A percentile compares a stretch with the other conserved stretches of the same genome.
phyloP scores from a whole-genome alignment of 352 stramenopile genomes.

The Phytophthora cryptogea region DNA sequence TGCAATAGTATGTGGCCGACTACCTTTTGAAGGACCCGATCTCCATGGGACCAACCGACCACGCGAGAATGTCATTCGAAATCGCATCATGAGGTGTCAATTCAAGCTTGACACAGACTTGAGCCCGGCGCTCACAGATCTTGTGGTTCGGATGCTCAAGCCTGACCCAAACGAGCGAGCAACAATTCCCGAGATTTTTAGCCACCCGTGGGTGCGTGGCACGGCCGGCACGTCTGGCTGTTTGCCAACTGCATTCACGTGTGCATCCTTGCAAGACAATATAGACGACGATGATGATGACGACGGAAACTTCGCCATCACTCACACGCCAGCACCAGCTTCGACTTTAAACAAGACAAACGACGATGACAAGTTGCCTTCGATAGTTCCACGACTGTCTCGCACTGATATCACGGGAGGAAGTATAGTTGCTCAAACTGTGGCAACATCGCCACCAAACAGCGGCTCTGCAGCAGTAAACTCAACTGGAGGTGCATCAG shows the following conservation, averaged over 20 bases:
- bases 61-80: slow-evolving; percentile 82
- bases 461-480: slow-evolving; percentile 3
- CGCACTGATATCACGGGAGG: slow-evolving; percentile 37
- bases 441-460: slow-evolving; percentile 6
- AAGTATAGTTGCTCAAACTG: slow-evolving; percentile 3
- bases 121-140: slow-evolving; percentile 70
- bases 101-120: slow-evolving; percentile 84
- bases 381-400: slow-evolving; percentile 53
- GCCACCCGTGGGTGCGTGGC: slow-evolving; percentile 79
- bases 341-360: slow-evolving; percentile 25
- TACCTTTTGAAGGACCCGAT: slow-evolving; percentile 85
- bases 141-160: slow-evolving; percentile 81
- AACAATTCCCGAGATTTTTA: slow-evolving; percentile 88
- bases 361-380: slow-evolving; percentile 65
- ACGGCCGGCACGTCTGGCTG: slow-evolving; percentile 36
- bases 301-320: slow-evolving; percentile 54
- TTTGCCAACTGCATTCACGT: slow-evolving; percentile 29
- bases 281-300: slow-evolving; percentile 46
- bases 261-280: slow-evolving; percentile 29
- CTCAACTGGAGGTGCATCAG: slow-evolving; percentile 14
- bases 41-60: slow-evolving; percentile 76
- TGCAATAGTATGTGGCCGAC: slow-evolving; percentile 77
- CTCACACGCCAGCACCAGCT: slow-evolving; percentile 44
- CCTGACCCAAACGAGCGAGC: slow-evolving; percentile 78
- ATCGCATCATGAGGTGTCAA: slow-evolving; percentile 84